These are phyloP conservation scores for Colletotrichum tanaceti DNA, from an alignment of 2,329 filamentous ascomycete species.

Conservation along the genomic window DNA sequence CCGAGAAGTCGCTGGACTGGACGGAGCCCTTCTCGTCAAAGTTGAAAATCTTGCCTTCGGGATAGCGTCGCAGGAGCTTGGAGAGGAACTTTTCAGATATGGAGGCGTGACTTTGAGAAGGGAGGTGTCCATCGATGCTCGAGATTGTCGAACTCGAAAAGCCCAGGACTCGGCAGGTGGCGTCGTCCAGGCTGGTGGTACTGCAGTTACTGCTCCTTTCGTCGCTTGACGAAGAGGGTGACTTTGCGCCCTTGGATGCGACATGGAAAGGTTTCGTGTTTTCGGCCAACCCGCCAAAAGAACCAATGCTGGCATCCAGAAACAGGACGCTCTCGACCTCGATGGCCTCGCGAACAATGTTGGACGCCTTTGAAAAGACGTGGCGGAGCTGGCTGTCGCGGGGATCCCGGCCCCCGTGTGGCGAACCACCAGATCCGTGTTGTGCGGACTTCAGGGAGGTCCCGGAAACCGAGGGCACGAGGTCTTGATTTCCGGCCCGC, in stretches of 20 bases:
- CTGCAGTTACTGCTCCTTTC: slow-evolving; percentile 34
- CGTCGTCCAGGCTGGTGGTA: neutral
- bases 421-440: slow-evolving; percentile 43
- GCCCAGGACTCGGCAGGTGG: slow-evolving; percentile 51
- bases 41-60: slow-evolving; percentile 59
- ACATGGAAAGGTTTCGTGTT: slow-evolving; percentile 25
- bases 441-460: slow-evolving; percentile 42
- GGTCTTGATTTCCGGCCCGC: neutral
- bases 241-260: slow-evolving; percentile 12
- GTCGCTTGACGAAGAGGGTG: slow-evolving; percentile 41
- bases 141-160: slow-evolving; percentile 51
- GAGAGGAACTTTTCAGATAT: slow-evolving; percentile 55
- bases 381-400: slow-evolving; percentile 37
- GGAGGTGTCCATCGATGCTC: slow-evolving; percentile 48
- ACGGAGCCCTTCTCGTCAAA: slow-evolving; percentile 54
- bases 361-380: slow-evolving; percentile 58
- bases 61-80: slow-evolving; percentile 57
- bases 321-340: slow-evolving; percentile 45
- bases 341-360: slow-evolving; percentile 56
- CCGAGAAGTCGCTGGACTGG: slow-evolving; percentile 47
- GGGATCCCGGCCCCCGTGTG: fast-evolving
- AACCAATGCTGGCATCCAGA: slow-evolving; percentile 42
- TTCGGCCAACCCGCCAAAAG: slow-evolving; percentile 46
- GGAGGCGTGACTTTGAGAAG: slow-evolving; percentile 36
- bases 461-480: neutral